Evolutionary conservation across 352 stramenopile species (phyloP).

Genomic region (Globisporangium parvum): DNA sequence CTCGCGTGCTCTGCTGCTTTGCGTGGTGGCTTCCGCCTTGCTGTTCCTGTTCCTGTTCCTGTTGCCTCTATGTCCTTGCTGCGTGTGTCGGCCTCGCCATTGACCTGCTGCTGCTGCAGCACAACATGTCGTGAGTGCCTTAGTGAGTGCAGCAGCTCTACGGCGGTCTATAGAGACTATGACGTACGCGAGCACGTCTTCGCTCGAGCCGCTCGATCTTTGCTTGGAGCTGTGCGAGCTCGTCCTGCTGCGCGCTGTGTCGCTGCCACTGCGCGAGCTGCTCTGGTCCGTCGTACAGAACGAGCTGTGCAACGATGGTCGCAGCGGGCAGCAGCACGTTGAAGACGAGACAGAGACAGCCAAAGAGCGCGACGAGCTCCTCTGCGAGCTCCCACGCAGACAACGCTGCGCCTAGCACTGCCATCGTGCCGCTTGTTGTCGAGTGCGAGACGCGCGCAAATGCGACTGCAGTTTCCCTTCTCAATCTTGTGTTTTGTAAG

Average conservation of each 20-base stretch:
- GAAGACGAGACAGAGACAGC: slow-evolving; percentile 34
- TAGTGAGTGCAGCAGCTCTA: no score
- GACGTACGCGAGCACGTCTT: not conserved
- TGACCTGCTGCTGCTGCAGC: not conserved
- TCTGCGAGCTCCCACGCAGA: slow-evolving; percentile 16
- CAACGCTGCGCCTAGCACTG: not conserved
- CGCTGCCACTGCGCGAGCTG: slow-evolving; percentile 34
- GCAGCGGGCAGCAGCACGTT: slow-evolving; percentile 32
- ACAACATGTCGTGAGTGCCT: slow-evolving; percentile 5
- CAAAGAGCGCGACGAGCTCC: slow-evolving; percentile 41
- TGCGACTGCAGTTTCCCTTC: not conserved
- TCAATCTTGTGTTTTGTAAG: no score
- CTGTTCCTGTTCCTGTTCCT: no score
- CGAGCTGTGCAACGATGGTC: slow-evolving; percentile 22
- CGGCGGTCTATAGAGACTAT: no score
- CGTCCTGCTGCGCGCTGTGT: slow-evolving; percentile 30
- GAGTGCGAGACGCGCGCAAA: not conserved
- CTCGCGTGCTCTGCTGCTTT: no score
- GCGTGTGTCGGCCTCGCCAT: not conserved
- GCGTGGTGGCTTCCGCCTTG: no score
- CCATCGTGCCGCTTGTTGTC: not conserved
- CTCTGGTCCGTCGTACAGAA: slow-evolving; percentile 22
- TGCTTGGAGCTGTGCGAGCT: slow-evolving; percentile 27
- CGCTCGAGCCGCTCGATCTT: slow-evolving; percentile 22
- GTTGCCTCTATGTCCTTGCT: no score